Percentiles rank a stretch among this genome's conserved stretches.
Evolutionary conservation across 306 rosid species (phyloP).

Genomic region (Vigna reflexopilosa): DNA sequence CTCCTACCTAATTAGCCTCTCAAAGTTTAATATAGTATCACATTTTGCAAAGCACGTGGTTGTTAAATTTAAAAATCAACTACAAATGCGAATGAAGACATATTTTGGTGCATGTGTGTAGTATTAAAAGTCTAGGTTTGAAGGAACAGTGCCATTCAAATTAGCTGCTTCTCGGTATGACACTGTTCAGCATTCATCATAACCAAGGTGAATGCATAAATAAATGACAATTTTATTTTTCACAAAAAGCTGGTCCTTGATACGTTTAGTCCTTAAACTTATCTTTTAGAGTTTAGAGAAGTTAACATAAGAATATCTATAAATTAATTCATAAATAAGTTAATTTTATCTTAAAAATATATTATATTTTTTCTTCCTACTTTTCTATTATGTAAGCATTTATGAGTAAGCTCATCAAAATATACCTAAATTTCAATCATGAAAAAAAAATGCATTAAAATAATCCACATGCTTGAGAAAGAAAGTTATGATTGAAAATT

Average conservation of each 20-base stretch:
- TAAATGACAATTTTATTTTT: constrained; percentile 9
- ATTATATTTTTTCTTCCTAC: no score
- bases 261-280: no score
- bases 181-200: background rate
- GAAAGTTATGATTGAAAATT: constrained; percentile 13
- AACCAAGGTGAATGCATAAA: constrained; percentile 7
- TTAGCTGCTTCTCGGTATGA: background rate
- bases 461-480: constrained; percentile 39
- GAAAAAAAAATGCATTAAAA: constrained; percentile 20
- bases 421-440: background rate
- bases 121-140: constrained; percentile 21
- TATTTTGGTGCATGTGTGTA: background rate
- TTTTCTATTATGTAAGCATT: no score
- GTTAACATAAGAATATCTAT: no score
- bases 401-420: no score
- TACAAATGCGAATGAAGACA: background rate
- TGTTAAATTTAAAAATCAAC: constrained; percentile 30
- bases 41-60: background rate
- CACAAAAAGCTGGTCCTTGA: background rate
- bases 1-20: constrained; percentile 40
- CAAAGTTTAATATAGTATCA: constrained; percentile 26
- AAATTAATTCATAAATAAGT: no score
- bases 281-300: no score
- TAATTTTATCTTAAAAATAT: no score
- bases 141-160: constrained; percentile 24